A percentile compares a stretch with the other conserved stretches of the same genome.
These are phyloP conservation scores for Curvularia spicifera DNA, from an alignment of 2,329 filamentous ascomycete genomes.

Conservation along the genomic window DNA sequence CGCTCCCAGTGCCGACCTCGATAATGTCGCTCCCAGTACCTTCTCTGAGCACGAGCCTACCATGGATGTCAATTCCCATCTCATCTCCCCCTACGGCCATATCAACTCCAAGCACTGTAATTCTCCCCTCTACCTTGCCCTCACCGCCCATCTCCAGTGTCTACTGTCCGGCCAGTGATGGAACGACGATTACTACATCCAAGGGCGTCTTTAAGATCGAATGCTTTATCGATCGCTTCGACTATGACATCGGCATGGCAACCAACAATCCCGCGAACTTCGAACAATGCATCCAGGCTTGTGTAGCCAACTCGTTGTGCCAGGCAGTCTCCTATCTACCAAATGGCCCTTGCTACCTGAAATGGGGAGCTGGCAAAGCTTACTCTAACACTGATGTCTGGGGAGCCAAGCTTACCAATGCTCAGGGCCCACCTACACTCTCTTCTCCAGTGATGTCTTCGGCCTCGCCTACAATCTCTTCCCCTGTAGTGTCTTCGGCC, in stretches of 20 bases:
- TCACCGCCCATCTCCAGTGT: neutral
- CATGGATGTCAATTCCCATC: neutral
- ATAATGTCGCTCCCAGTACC: neutral
- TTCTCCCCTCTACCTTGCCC: neutral
- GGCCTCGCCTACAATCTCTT: neutral
- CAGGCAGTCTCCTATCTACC: slow-evolving; percentile 19
- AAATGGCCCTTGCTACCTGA: slow-evolving; percentile 22
- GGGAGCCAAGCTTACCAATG: slow-evolving; percentile 16
- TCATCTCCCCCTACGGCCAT: neutral
- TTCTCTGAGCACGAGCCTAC: neutral
- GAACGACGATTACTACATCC: slow-evolving; percentile 12
- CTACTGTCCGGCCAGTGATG: slow-evolving; percentile 17
- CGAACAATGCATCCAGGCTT: slow-evolving; percentile 16
- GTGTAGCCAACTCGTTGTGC: slow-evolving; percentile 10
- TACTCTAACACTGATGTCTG: slow-evolving; percentile 12
- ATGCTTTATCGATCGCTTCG: slow-evolving; percentile 19
- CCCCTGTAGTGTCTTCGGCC: neutral
- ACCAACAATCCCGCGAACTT: slow-evolving; percentile 4
- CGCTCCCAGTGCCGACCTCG: neutral
- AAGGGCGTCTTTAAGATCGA: slow-evolving; percentile 20
- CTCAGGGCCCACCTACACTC: neutral
- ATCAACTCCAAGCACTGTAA: neutral
- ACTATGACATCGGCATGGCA: slow-evolving; percentile 12
- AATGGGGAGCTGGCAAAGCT: slow-evolving; percentile 16
- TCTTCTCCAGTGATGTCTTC: neutral